Percentiles rank a stretch among this genome's conserved stretches.
phyloP scores from a whole-genome alignment of 352 stramenopile species.

The Phytopythium litorale region DNA sequence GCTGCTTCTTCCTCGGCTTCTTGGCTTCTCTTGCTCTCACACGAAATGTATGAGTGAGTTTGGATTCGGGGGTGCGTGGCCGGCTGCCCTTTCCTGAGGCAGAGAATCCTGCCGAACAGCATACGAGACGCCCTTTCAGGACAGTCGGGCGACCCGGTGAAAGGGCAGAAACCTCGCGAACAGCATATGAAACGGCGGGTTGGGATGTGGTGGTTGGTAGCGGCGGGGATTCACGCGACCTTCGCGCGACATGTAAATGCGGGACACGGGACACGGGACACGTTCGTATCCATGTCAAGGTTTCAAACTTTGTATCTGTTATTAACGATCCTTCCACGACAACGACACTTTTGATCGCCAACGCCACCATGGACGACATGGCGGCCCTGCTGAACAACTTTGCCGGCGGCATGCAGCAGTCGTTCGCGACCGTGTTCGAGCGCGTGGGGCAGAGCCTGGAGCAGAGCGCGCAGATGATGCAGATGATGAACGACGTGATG shows the following conservation, averaged over 20 bases:
- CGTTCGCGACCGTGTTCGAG: conserved; percentile 66
- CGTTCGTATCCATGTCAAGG: no score
- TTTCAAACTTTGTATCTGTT: not conserved
- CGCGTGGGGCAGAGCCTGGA: conserved; percentile 60
- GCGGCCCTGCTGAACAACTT: conserved; percentile 57
- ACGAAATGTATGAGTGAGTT: not conserved
- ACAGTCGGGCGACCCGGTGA: not conserved
- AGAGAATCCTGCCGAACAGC: not conserved
- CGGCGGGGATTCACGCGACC: no score
- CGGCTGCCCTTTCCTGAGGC: not conserved
- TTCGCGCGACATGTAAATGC: no score
- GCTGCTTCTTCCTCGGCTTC: not conserved
- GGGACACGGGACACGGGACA: no score
- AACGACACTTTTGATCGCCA: no score
- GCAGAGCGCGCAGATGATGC: conserved; percentile 70
- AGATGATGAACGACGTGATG: conserved; percentile 85
- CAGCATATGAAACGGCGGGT: not conserved
- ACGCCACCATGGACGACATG: conserved; percentile 60
- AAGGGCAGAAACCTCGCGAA: not conserved
- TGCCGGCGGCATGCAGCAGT: conserved; percentile 61
- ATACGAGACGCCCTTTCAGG: not conserved
- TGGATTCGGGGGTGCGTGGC: conserved; percentile 1
- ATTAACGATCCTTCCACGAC: no score
- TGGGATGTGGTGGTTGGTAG: no score
- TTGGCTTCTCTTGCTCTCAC: not conserved